These are phyloP conservation scores for Cnidoscolus chayamansa DNA, from an alignment of 441 rosid species.

Conservation along the genomic window DNA sequence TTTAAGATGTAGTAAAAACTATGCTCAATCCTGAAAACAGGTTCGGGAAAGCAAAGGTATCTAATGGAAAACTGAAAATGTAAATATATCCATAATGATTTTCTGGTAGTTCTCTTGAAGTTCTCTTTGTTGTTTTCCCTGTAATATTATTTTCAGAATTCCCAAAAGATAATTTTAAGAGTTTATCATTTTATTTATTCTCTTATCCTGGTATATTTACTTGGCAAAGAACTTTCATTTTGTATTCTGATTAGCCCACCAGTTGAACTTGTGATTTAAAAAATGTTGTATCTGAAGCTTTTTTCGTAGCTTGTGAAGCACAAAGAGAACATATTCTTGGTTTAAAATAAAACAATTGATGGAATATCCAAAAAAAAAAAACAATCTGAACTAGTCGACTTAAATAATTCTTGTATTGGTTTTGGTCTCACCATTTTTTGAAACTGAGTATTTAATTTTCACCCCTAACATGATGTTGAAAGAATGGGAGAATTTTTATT, in stretches of 20 bases:
- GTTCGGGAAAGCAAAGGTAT: constrained; percentile 6
- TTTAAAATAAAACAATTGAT: neutral
- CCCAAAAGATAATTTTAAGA: too few species aligned
- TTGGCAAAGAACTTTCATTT: neutral
- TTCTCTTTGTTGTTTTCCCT: neutral
- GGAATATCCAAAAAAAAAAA: neutral
- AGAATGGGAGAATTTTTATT: too few species aligned
- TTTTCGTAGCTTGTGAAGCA: neutral
- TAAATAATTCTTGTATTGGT: neutral
- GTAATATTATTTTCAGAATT: neutral
- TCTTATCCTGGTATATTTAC: neutral
- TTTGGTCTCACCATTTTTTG: too few species aligned
- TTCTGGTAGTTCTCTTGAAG: neutral
- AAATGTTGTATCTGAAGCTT: neutral
- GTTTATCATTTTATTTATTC: neutral
- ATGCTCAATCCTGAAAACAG: neutral
- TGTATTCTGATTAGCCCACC: neutral
- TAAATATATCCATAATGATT: neutral
- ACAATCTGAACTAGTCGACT: neutral
- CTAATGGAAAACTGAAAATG: neutral
- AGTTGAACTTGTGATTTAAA: neutral
- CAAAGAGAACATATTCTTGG: neutral
- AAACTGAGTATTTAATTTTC: too few species aligned
- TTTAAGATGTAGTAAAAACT: too few species aligned
- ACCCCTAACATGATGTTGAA: too few species aligned